Base-by-base conservation (phyloP, 768 basidiomycete genomes). In the Tephrocybe sp. region DNA sequence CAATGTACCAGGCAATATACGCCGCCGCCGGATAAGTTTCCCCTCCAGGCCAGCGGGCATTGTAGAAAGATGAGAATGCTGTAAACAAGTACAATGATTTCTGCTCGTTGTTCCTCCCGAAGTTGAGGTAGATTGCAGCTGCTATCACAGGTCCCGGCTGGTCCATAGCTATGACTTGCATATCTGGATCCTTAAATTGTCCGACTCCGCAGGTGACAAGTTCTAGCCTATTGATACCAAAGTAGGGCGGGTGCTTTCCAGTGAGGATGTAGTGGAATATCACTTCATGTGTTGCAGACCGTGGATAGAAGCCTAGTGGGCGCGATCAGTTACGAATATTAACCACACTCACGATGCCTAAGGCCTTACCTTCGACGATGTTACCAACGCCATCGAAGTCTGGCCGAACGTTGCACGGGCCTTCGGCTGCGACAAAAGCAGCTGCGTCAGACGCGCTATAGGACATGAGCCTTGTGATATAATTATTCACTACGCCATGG, bases 91-190 rank as follows among this genome's bases (percentile, higher is more conserved):
- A n/a, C n/a, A n/a, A n/a, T n/a, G n/a, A n/a, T n/a, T n/a, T n/a
- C n/a, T n/a, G n/a, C n/a, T n/a, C n/a, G n/a, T n/a, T n/a, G n/a
- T n/a, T n/a, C n/a, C n/a, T n/a, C n/a, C n/a, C n/a, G n/a, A n/a
- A n/a, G n/a, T n/a, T n/a, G n/a, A n/a, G n/a, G 28, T 32, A 20
- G 6, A 37, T 20, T 21, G 40, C 48, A 25, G 40, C 32, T 12
- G 42, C 42, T 10, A 51, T 51, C 23, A 32, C n/a, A 17, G 20
- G 25, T 23, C 17, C 42, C 1, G 33, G 32, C 36, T 51, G 36
- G 20, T 45, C 43, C 20, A 51, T n/a, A 7, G 42, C 21, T 51
- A 51, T 50, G 15, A 28, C 38, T 11, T 39, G 20, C 49, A 50
- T 50, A 10, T 50, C 34, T 12, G 7, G 21, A 8, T 51, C 50